Conservation (phyloP, 1,139 yeast genomes). For the Kluyveromyces sp. region DNA sequence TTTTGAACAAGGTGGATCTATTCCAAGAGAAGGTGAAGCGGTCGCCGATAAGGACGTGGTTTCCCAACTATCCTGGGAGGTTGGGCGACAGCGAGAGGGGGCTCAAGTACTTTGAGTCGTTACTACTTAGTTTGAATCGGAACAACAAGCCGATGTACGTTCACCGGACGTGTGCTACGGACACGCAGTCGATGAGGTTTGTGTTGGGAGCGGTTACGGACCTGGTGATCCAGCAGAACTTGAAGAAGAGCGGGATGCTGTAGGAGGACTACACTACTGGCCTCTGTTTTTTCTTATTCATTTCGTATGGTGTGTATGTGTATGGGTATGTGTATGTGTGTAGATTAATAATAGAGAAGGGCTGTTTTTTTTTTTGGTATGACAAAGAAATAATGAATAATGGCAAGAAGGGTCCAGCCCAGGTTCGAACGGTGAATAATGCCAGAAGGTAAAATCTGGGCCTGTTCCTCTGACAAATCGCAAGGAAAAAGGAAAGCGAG, state of each 20-base stretch:
- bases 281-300: not conserved
- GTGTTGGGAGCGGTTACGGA: conserved; percentile 92
- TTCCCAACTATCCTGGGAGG: conserved; percentile 65
- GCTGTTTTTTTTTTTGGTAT: not conserved
- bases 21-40: conserved; percentile 60
- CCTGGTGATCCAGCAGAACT: conserved; percentile 73
- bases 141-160: conserved; percentile 74
- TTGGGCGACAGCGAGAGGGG: conserved; percentile 60
- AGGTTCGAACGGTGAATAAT: not conserved
- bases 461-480: no score
- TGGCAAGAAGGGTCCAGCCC: not conserved
- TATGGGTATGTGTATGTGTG: no score
- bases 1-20: conserved; percentile 80
- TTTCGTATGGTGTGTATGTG: not conserved
- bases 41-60: conserved; percentile 59
- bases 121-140: conserved; percentile 54
- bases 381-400: not conserved
- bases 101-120: conserved; percentile 55
- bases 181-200: conserved; percentile 77
- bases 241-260: conserved; percentile 76
- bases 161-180: conserved; percentile 95
- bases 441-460: not conserved
- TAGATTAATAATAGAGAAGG: not conserved
- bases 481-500: no score
- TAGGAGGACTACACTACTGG: conserved; percentile 20